Percentiles rank a stretch among this genome's conserved stretches.
Conservation (phyloP, 106 monocot genomes). For the Dendrobium nobile region DNA sequence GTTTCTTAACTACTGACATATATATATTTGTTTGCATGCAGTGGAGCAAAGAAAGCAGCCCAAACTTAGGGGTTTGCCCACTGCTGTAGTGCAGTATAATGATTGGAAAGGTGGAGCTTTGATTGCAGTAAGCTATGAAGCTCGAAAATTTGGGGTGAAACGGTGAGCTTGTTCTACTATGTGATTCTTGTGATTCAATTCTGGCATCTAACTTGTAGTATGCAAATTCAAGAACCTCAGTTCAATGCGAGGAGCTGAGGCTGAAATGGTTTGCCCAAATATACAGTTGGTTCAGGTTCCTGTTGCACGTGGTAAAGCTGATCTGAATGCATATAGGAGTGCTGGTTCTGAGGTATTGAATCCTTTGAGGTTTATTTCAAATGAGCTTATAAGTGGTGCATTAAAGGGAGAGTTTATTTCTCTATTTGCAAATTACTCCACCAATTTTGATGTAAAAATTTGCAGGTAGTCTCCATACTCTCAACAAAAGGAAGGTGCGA, state of each 20-base stretch:
- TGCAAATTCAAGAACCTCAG: constrained; percentile 32
- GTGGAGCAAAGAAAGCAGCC: constrained; percentile 89
- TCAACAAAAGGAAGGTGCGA: constrained; percentile 79
- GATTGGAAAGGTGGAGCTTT: constrained; percentile 92
- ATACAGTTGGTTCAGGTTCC: constrained; percentile 93
- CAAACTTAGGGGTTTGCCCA: constrained; percentile 71
- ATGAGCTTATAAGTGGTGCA: too few species aligned
- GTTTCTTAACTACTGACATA: not conserved
- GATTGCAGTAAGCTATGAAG: constrained; percentile 97
- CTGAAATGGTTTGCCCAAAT: constrained; percentile 76
- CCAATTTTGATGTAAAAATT: not conserved
- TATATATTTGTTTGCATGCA: constrained; percentile 20
- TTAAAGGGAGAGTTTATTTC: not conserved
- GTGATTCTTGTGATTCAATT: not conserved
- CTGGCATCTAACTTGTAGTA: not conserved
- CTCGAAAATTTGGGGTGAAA: constrained; percentile 90
- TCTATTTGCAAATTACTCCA: not conserved
- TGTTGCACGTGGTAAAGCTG: constrained; percentile 91
- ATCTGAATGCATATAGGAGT: constrained; percentile 70
- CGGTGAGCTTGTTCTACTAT: constrained; percentile 40
- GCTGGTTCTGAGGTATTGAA: constrained; percentile 85
- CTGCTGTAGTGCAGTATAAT: constrained; percentile 96
- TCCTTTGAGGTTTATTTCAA: not conserved
- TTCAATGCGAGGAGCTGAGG: constrained; percentile 98
- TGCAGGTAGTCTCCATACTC: constrained; percentile 78